Percentiles rank a stretch among this genome's conserved stretches.
Conservation (phyloP, 176 grass and related monocot genomes). For the Carex parvula region DNA sequence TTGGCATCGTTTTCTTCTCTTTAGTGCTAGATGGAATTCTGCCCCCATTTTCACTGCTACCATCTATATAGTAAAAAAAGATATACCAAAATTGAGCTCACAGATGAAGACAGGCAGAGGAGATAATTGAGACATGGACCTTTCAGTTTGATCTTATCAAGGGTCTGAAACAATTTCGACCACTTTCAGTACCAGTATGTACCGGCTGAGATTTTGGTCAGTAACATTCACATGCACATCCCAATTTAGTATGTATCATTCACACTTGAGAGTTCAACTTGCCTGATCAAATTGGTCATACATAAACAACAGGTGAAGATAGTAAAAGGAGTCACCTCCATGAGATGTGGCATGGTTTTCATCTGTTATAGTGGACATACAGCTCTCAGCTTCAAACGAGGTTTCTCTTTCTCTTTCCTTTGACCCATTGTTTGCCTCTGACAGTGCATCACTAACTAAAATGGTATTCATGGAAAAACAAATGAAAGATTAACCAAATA, state of each 20-base stretch:
- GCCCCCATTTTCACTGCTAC: constrained; percentile 16
- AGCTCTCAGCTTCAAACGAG: constrained; percentile 3
- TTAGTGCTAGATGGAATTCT: neutral
- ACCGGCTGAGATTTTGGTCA: neutral
- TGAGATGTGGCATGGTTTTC: neutral
- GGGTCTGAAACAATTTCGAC: neutral
- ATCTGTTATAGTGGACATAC: constrained; percentile 9
- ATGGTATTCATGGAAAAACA: neutral
- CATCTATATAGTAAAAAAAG: constrained; percentile 14
- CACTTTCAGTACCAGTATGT: neutral
- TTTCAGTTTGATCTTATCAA: neutral
- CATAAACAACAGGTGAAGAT: neutral
- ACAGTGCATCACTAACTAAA: neutral
- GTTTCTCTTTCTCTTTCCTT: constrained; percentile 28
- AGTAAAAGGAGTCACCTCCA: neutral
- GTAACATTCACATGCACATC: neutral
- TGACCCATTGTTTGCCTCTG: constrained; percentile 1
- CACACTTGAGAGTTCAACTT: neutral
- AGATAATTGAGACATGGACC: neutral
- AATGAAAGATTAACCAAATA: neutral
- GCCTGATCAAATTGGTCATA: neutral
- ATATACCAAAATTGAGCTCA: neutral
- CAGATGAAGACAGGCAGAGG: neutral
- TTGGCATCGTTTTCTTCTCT: constrained; percentile 24
- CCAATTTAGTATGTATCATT: neutral